A percentile compares a stretch with the other conserved stretches of the same genome.
phyloP scores from a whole-genome alignment of 306 rosid genomes.

The Vachellia collinsii region DNA sequence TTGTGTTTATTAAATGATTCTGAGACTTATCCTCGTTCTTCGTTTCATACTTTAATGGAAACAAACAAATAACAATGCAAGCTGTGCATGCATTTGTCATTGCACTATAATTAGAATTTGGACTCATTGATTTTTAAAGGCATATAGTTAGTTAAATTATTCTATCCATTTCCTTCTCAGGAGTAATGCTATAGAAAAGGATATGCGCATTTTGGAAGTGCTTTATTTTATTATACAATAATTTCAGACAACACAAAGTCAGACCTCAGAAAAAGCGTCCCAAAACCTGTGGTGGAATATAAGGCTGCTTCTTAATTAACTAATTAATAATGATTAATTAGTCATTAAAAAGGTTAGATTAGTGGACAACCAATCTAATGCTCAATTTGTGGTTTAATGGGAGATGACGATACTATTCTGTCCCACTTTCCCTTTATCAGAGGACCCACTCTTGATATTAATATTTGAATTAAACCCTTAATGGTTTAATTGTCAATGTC shows the following conservation, averaged over 20 bases:
- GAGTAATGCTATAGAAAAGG: neutral
- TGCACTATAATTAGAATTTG: constrained; percentile 31
- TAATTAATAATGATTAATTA: neutral
- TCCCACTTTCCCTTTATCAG: neutral
- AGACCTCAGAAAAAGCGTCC: neutral
- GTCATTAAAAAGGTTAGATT: neutral
- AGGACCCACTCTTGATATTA: neutral
- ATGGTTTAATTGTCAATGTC: neutral
- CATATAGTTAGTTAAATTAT: neutral
- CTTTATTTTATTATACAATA: constrained; percentile 8
- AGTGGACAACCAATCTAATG: constrained; percentile 20
- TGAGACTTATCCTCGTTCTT: too few species aligned
- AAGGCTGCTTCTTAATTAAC: constrained; percentile 6
- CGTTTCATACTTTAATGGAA: too few species aligned
- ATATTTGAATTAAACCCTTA: too few species aligned
- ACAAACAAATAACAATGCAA: neutral
- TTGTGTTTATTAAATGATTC: too few species aligned
- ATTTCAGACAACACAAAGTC: constrained; percentile 2
- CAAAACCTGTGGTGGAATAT: neutral
- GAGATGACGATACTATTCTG: neutral
- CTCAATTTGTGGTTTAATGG: constrained; percentile 34
- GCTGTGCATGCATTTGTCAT: neutral
- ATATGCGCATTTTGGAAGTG: constrained; percentile 21
- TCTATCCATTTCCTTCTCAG: constrained; percentile 5
- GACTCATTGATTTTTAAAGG: constrained; percentile 2